Base-by-base conservation (phyloP, 176 grass and related monocot genomes). In the Chloris gayana region DNA sequence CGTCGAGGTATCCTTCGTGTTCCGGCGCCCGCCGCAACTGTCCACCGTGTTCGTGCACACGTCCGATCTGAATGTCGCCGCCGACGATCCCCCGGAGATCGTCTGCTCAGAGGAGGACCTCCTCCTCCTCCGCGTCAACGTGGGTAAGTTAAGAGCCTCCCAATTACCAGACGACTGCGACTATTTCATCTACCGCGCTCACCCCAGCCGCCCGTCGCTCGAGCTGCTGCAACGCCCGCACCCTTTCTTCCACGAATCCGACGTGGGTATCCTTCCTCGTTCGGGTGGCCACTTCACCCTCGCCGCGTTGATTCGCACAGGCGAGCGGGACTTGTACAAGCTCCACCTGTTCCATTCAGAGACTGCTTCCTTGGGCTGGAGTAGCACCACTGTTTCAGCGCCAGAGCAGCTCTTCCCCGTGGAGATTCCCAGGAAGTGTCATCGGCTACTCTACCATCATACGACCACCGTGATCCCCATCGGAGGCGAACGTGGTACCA, bases 121-220 rank as follows among this genome's bases (percentile, higher is more conserved):
- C 27, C 9, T 75, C 71, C 71, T 83, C 71, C 49, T 83, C 17
- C 18, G 8, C 10, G 62, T 44, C 18, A 14, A 67, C 62, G 15
- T 75, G 24, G 7, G 6, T 8, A 19, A 4, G 18, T 19, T 19
- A 37, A 37, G 35, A 37, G 35, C 35, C 35, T 37, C 35, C 50
- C 4, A 4, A 56, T 1, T 2, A 4, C 39, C 9, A 19, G 0
- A 3, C 9, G 6, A 7, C 10, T 49, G 4, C 59, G 45, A 83
- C 44, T 66, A 29, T 2, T 83, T 74, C 59, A 5, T 83, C 44
- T 83, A 83, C 80, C 80, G 59, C 1, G 69, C 60, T 3, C 41
- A 65, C 31, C 2, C 42, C 31, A 30, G 3, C n/a, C 12, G 15
- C 22, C 70, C 31, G 45, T 74, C 59, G 44, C 80, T 83, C 10